Evolutionary conservation across 306 rosid species (phyloP).

Genomic region (Sechiopsis laciniata): DNA sequence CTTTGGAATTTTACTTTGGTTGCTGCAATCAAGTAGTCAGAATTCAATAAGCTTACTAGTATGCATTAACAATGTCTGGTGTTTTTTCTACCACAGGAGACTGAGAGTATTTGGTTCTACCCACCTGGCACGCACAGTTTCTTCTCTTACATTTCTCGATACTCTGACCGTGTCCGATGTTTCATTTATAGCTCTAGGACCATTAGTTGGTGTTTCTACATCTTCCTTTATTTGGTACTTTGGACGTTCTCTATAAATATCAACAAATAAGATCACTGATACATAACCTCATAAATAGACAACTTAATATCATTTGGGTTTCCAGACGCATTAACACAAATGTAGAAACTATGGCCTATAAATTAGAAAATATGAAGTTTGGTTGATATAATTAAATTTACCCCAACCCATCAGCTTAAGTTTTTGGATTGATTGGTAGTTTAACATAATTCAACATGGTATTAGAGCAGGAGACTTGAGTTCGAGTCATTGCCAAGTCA

Average conservation of each 20-base stretch:
- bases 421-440: too few relatives aligned
- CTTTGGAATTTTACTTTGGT: slow-evolving; percentile 61
- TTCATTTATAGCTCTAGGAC: slow-evolving; percentile 47
- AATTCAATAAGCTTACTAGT: slow-evolving; percentile 27
- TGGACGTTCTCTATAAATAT: slow-evolving; percentile 78
- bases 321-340: not conserved
- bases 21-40: slow-evolving; percentile 49
- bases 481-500: too few relatives aligned
- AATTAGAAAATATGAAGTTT: too few relatives aligned
- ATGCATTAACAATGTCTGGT: not conserved
- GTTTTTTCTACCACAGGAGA: not conserved
- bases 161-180: slow-evolving; percentile 58
- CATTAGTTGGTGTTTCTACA: slow-evolving; percentile 46
- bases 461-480: too few relatives aligned
- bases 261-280: slow-evolving; percentile 26
- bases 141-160: slow-evolving; percentile 56
- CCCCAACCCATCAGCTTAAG: too few relatives aligned
- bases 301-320: slow-evolving; percentile 3
- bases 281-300: not conserved
- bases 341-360: not conserved
- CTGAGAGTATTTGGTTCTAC: slow-evolving; percentile 20
- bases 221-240: slow-evolving; percentile 71
- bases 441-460: too few relatives aligned
- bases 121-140: slow-evolving; percentile 63
- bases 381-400: too few relatives aligned